A percentile compares a stretch with the other conserved stretches of the same genome.
These are phyloP conservation scores for Yamadazyma jaroonii DNA, from an alignment of 1,139 yeast species.

Conservation along the genomic window DNA sequence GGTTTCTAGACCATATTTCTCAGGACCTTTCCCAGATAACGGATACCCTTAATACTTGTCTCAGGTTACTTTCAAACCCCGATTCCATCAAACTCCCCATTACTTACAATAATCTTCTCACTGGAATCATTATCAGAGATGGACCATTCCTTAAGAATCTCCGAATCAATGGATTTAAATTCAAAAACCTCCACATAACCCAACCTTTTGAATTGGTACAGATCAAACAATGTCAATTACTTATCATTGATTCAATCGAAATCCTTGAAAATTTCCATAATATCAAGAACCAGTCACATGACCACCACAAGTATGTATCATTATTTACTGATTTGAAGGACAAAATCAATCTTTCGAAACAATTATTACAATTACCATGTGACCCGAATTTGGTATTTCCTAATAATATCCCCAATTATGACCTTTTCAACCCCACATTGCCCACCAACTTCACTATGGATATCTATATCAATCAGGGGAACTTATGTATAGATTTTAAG, in stretches of 20 bases:
- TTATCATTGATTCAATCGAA: slow-evolving; percentile 6
- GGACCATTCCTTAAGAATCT: slow-evolving; percentile 38
- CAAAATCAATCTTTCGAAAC: slow-evolving; percentile 34
- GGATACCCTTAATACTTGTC: slow-evolving; percentile 40
- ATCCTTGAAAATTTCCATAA: slow-evolving; percentile 3
- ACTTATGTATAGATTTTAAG: slow-evolving; percentile 43
- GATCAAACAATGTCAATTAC: slow-evolving; percentile 7
- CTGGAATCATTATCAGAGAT: slow-evolving; percentile 43
- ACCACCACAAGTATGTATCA: slow-evolving; percentile 18
- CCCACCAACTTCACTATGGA: slow-evolving; percentile 34
- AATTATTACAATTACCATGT: slow-evolving; percentile 38
- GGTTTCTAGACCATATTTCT: slow-evolving; percentile 35
- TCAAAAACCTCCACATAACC: slow-evolving; percentile 1
- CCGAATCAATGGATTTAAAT: slow-evolving; percentile 14
- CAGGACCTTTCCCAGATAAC: slow-evolving; percentile 37
- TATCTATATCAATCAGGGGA: slow-evolving; percentile 44
- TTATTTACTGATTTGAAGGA: slow-evolving; percentile 25
- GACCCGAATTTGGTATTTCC: slow-evolving; percentile 45
- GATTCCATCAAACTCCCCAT: slow-evolving; percentile 37
- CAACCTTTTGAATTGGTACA: slow-evolving; percentile 7
- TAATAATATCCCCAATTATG: slow-evolving; percentile 23
- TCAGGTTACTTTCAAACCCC: slow-evolving; percentile 35
- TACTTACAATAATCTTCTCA: slow-evolving; percentile 32
- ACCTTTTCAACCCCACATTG: slow-evolving; percentile 33
- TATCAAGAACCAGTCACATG: background rate